A percentile compares a stretch with the other conserved stretches of the same genome.
Evolutionary conservation across 768 basidiomycete species (phyloP).

Genomic region (Termitomyces sp.): DNA sequence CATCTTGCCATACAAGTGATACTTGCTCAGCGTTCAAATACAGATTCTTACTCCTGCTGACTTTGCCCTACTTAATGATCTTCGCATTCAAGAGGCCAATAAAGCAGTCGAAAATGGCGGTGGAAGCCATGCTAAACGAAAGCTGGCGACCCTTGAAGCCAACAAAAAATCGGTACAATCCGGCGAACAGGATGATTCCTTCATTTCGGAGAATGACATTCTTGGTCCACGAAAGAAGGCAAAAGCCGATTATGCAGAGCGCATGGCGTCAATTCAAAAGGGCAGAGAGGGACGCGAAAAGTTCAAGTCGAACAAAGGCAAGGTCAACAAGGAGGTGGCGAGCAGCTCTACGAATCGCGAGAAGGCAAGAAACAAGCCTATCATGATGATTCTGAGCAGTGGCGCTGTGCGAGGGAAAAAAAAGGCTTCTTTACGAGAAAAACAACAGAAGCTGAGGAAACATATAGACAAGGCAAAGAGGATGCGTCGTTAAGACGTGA

Average conservation of each 20-base stretch:
- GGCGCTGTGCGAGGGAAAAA: conserved; percentile 79
- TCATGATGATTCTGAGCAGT: conserved; percentile 90
- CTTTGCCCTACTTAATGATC: conserved; percentile 87
- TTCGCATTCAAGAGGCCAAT: conserved; percentile 76
- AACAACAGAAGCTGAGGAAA: conserved; percentile 73
- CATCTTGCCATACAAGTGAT: not conserved
- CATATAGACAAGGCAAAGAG: conserved; percentile 76
- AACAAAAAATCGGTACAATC: conserved; percentile 54
- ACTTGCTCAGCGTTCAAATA: not conserved
- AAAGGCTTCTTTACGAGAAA: conserved; percentile 77
- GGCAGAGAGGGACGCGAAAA: conserved; percentile 95
- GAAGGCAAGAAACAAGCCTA: conserved; percentile 91
- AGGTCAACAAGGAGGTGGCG: conserved; percentile 78
- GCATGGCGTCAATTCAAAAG: conserved; percentile 87
- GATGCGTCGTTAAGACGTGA: conserved; percentile 25
- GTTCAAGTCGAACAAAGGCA: conserved; percentile 88
- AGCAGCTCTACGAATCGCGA: conserved; percentile 91
- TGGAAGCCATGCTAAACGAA: conserved; percentile 81
- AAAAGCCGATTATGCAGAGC: conserved; percentile 92
- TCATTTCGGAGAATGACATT: conserved; percentile 90
- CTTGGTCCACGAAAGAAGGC: conserved; percentile 91
- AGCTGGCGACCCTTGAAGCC: conserved; percentile 79
- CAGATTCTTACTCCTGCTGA: conserved; percentile 98
- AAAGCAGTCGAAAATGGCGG: conserved; percentile 69
- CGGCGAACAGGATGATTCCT: conserved; percentile 49